Base-by-base conservation (phyloP, 805 yeast genomes). In the Zygosaccharomyces bailii region DNA sequence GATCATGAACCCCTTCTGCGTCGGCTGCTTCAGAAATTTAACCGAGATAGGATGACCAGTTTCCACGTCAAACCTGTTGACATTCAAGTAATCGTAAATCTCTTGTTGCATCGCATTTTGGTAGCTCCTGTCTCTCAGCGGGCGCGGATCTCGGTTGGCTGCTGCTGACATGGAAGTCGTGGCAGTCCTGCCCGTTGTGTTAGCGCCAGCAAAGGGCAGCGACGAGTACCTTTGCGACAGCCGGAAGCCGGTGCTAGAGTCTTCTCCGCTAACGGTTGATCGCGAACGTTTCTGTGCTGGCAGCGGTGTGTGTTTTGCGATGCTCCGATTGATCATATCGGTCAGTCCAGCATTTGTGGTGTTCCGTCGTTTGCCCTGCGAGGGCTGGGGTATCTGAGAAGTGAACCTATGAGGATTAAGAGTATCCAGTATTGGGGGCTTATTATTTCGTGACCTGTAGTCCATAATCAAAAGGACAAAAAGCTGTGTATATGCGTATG, bases 1-100 rank as follows among this genome's bases (percentile, higher is more conserved):
- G 34, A 76, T 59, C 5, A 79, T 80, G 62, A 89, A 89, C 53
- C 86, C 96, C 57, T 84, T 86, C 58, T 89, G 96, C 0, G 96
- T 88, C 13, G 96, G 96, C 51, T 74, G 79, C 52, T 70, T 75
- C 46, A 89, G 68, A 2, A 87, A 78, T 58, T 79, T 81, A 7
- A 73, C 69, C 2, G 86, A 74, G 16, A 89, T 64, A 2, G 86
- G 76, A 51, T 83, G 86, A 53, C 80, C 82, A 72, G 80, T 82
- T 46, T 84, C 91, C 27, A 78, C 67, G 57, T 86, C 95, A 63
- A 86, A 89, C 58, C 78, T 76, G 60, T 83, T 78, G 7, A 70
- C 66, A 4, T 73, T 67, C 41, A 89, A 66, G 60, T 78, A 90
- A 21, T 80, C 82, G 56, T 74, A 76, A 13, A 88, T 74, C 40